A percentile compares a stretch with the other conserved stretches of the same genome.
Evolutionary conservation across 805 yeast species (phyloP).

Genomic region (Monosporozyma unispora): DNA sequence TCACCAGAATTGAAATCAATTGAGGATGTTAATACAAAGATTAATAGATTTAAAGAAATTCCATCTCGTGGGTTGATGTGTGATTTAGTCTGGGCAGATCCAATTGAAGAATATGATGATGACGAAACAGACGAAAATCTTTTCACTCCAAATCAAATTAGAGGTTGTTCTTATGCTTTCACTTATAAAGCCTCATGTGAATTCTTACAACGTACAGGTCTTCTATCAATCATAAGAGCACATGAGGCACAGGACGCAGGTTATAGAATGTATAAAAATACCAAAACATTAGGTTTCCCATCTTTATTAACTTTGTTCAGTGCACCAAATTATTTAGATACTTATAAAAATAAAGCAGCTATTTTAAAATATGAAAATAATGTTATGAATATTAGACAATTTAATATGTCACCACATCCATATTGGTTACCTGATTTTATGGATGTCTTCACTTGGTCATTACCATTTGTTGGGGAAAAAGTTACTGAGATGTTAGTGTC

Average conservation of each 20-base stretch:
- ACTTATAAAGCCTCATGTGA: slow-evolving; percentile 75
- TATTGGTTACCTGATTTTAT: slow-evolving; percentile 94
- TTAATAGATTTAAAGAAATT: slow-evolving; percentile 83
- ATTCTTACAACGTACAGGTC: slow-evolving; percentile 67
- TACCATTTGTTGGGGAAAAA: slow-evolving; percentile 95
- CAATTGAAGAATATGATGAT: slow-evolving; percentile 78
- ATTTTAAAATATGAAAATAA: slow-evolving; percentile 84
- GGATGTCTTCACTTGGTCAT: slow-evolving; percentile 96
- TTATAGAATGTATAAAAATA: slow-evolving; percentile 84
- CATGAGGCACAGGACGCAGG: slow-evolving; percentile 99
- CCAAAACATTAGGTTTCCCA: slow-evolving; percentile 80
- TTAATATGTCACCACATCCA: slow-evolving; percentile 88
- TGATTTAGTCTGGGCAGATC: slow-evolving; percentile 94
- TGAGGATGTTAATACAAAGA: slow-evolving; percentile 48
- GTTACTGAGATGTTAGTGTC: slow-evolving; percentile 88
- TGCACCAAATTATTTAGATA: slow-evolving; percentile 91
- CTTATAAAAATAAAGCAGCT: slow-evolving; percentile 91
- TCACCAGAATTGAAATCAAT: slow-evolving; percentile 73
- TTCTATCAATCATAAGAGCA: slow-evolving; percentile 82
- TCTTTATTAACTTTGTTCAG: slow-evolving; percentile 83
- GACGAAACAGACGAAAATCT: slow-evolving; percentile 30
- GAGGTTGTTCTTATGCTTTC: slow-evolving; percentile 91
- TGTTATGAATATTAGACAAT: slow-evolving; percentile 91
- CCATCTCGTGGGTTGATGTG: slow-evolving; percentile 93
- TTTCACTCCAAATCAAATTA: slow-evolving; percentile 58